Conservation (phyloP, 257 asterid species). For the Cruciata laevipes region DNA sequence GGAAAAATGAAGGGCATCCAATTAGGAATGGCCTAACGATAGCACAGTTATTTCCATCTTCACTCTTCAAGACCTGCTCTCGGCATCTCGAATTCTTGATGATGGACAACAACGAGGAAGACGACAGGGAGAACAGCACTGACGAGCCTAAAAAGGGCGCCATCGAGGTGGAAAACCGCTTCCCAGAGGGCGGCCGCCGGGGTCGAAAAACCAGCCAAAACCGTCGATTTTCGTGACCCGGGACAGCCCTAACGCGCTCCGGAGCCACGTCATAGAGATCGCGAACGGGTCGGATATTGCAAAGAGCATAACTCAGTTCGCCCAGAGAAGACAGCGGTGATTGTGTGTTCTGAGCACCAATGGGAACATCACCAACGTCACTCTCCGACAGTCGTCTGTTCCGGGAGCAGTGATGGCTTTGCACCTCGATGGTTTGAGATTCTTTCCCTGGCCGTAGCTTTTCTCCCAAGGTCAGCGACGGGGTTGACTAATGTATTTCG, state of each 20-base stretch:
- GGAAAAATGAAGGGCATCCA: too few relatives aligned
- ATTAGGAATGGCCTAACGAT: too few relatives aligned
- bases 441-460: conserved; percentile 51
- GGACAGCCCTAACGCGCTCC: conserved; percentile 64
- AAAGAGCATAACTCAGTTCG: conserved; percentile 55
- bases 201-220: conserved; percentile 59
- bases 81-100: conserved; percentile 39
- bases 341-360: conserved; percentile 59
- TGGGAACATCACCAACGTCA: conserved; percentile 52
- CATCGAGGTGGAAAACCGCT: conserved; percentile 34
- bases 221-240: conserved; percentile 54
- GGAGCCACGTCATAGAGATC: conserved; percentile 63
- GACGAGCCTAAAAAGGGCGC: conserved; percentile 56
- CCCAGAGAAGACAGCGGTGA: conserved; percentile 44
- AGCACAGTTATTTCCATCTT: too few relatives aligned
- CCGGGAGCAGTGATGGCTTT: conserved; percentile 52
- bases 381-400: conserved; percentile 52
- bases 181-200: conserved; percentile 55
- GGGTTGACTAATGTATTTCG: conserved; percentile 57
- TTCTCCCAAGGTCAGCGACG: conserved; percentile 56
- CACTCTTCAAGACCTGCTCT: too few relatives aligned
- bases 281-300: conserved; percentile 56
- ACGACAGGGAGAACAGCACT: conserved; percentile 34
- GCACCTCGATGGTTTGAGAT: conserved; percentile 56
- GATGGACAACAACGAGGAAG: conserved; percentile 32